Evolutionary conservation across 345 rosid genomes (phyloP), one percentile per base, ranked within the genome.

Genomic region (Bruguiera parviflora): DNA sequence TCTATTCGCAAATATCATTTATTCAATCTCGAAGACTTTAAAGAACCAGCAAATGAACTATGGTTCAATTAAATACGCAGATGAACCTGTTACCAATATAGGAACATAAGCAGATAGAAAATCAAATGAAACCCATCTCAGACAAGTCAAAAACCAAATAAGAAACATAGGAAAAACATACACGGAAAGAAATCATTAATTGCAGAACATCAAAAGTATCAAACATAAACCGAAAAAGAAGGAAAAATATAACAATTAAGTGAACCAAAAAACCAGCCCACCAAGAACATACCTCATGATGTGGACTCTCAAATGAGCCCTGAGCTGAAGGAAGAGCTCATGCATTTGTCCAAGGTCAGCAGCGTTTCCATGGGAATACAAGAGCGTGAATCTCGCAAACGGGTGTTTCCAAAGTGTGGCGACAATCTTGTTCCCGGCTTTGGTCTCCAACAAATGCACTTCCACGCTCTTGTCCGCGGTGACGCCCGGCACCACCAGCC

Each of bases 261-360:
- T 22, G 29, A 56, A 24, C 18, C 10, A 16, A 1, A 35, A 27
- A 24, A 21, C 5, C 24, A 56, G 7, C 31, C 49, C 49, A 56
- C 59, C 31, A 11, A 56, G 28, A 10, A 21, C 37, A 24, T 62
- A 91, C 99, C 99, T 85, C 98, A 92, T 92, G 70, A 95, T 89
- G 78, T 95, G 92, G 83, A 95, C 88, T 11, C 97, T 85, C 33
- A 95, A 85, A 77, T 90, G 99, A 75, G 96, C 94, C 83, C 98
- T 83, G 63, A 95, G 99, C 81, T 92, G 96, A 61, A 89, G 81
- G 85, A 95, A 95, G 63, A 92, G 96, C 79, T 95, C 96, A 37
- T 83, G 85, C 98, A 95, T 95, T 79, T 92, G 96, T 21, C 99
- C 98, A 68, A 95, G 87, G 70, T 94, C 98, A 64, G 97, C 97